A percentile compares a stretch with the other conserved stretches of the same genome.
phyloP scores from a whole-genome alignment of 2,329 filamentous ascomycete species.

The Ophiostoma triangulosporum region DNA sequence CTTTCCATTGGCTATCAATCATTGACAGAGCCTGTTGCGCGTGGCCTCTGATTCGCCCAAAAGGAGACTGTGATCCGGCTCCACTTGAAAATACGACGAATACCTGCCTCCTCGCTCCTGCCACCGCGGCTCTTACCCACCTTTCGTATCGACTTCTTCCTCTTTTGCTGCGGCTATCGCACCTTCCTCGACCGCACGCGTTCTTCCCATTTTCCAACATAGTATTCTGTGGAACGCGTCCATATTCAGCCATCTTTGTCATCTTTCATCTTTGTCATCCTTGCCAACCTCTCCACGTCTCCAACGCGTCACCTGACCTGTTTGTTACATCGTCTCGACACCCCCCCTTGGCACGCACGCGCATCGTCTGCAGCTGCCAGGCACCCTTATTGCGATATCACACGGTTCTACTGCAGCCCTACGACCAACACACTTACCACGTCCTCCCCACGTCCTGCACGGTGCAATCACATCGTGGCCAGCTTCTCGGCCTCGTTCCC shows the following conservation, averaged over 20 bases:
- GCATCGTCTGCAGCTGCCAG: background rate
- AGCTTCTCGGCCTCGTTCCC: background rate
- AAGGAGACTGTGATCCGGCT: too few species aligned
- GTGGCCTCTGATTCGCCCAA: background rate
- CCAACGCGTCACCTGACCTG: too few species aligned
- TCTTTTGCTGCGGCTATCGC: background rate
- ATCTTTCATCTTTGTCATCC: background rate
- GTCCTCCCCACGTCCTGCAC: background rate
- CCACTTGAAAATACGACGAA: background rate
- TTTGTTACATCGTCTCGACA: background rate
- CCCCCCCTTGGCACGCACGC: background rate
- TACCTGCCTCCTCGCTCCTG: background rate
- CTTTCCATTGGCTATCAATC: background rate
- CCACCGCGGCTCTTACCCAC: background rate
- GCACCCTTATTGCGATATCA: background rate
- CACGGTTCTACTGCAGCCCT: background rate
- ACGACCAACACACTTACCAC: background rate
- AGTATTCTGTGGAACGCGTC: constrained; percentile 7
- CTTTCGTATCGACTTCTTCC: background rate
- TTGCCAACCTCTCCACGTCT: too few species aligned
- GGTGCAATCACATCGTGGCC: background rate
- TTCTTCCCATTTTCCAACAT: background rate
- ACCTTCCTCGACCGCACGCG: background rate
- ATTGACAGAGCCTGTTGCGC: background rate
- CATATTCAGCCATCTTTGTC: background rate